Evolutionary conservation across 768 basidiomycete genomes (phyloP).

Genomic region (Chlorophyllum brunneum): DNA sequence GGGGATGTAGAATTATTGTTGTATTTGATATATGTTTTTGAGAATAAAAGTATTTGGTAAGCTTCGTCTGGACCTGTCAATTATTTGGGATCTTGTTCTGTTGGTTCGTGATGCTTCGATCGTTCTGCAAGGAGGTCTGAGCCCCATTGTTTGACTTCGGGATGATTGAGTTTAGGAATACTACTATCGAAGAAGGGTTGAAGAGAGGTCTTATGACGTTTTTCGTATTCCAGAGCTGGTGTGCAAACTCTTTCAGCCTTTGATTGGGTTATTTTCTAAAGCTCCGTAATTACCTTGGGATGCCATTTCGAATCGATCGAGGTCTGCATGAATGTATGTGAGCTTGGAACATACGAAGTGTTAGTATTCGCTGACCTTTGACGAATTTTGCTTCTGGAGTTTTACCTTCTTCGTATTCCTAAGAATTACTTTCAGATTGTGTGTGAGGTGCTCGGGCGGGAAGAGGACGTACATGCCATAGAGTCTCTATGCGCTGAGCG

Average conservation of each 20-base stretch:
- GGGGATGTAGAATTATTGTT: background rate
- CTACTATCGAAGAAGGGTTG: slow-evolving; percentile 83
- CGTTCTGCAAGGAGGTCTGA: slow-evolving; percentile 50
- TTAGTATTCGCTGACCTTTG: slow-evolving; percentile 54
- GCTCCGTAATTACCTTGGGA: slow-evolving; percentile 70
- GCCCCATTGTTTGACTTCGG: slow-evolving; percentile 74
- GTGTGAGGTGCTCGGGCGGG: background rate
- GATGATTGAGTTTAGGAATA: slow-evolving; percentile 65
- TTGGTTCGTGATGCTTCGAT: slow-evolving; percentile 16
- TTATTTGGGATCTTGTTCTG: no score
- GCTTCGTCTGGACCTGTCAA: no score
- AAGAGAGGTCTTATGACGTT: slow-evolving; percentile 41
- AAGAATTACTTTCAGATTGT: background rate
- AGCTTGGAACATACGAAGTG: no score
- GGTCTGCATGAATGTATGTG: slow-evolving; percentile 41
- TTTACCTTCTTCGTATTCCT: slow-evolving; percentile 83
- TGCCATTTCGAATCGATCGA: slow-evolving; percentile 88
- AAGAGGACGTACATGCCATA: slow-evolving; percentile 59
- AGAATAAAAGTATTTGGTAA: no score
- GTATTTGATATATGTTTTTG: no score
- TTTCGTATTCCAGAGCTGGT: slow-evolving; percentile 73
- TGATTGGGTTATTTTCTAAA: background rate
- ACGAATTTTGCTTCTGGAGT: slow-evolving; percentile 81
- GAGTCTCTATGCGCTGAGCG: slow-evolving; percentile 57
- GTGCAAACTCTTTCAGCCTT: background rate